phyloP scores from a whole-genome alignment of 1,139 yeast species.

The Saccharomycopsis phalli region DNA sequence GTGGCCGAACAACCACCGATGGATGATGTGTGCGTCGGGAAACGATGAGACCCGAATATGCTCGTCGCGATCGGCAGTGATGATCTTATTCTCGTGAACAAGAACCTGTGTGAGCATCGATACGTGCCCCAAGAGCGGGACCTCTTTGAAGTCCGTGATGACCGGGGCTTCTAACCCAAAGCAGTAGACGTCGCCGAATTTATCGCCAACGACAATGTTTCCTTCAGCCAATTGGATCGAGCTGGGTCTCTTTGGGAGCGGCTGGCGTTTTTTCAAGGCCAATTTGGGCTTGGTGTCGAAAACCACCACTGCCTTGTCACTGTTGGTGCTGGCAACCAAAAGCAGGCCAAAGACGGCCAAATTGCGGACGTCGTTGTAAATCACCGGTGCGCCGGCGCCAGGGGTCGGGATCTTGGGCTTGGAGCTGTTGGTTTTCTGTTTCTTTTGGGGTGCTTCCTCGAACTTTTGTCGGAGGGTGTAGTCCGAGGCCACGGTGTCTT shows the following conservation, averaged over 20 bases:
- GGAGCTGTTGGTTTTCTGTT: slow-evolving; percentile 19
- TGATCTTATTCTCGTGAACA: slow-evolving; percentile 42
- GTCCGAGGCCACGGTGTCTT: slow-evolving; percentile 24
- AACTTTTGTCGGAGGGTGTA: slow-evolving; percentile 29
- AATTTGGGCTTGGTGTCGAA: slow-evolving; percentile 39
- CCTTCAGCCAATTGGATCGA: slow-evolving; percentile 55
- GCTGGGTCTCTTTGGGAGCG: slow-evolving; percentile 84
- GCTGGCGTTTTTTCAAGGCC: slow-evolving; percentile 55
- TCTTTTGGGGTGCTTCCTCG: slow-evolving; percentile 27
- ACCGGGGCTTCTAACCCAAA: slow-evolving; percentile 33
- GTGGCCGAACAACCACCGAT: slow-evolving; percentile 84
- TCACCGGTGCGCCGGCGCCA: slow-evolving; percentile 60
- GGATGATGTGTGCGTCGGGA: slow-evolving; percentile 71
- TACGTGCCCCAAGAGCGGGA: slow-evolving; percentile 89
- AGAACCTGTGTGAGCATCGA: slow-evolving; percentile 83
- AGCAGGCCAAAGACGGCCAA: slow-evolving; percentile 44
- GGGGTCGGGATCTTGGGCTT: slow-evolving; percentile 53
- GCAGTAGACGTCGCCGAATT: slow-evolving; percentile 89
- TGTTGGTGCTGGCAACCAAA: slow-evolving; percentile 67
- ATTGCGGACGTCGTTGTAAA: slow-evolving; percentile 57
- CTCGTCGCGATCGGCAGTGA: slow-evolving; percentile 93
- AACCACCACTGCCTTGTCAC: slow-evolving; percentile 72
- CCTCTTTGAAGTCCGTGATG: slow-evolving; percentile 24
- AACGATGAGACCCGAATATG: slow-evolving; percentile 82
- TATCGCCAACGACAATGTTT: slow-evolving; percentile 74